phyloP scores from a whole-genome alignment of 768 basidiomycete genomes.

The Russula foetens region DNA sequence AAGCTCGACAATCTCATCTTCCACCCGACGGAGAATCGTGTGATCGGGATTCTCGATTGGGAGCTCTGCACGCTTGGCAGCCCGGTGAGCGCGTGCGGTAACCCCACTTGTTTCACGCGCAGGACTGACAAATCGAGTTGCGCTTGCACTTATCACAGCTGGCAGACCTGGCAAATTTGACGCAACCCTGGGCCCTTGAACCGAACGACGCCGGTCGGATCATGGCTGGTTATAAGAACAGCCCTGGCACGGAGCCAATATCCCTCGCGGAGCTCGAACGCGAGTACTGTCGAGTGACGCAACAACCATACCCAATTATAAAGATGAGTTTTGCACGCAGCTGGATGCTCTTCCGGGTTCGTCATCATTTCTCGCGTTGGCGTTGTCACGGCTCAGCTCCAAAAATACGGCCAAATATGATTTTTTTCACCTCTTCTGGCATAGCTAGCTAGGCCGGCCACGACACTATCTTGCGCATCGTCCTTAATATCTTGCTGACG shows the following conservation, averaged over 20 bases:
- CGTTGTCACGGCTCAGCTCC: too few species aligned
- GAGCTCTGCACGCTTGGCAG: slow-evolving; percentile 93
- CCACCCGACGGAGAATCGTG: slow-evolving; percentile 83
- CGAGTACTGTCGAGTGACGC: slow-evolving; percentile 66
- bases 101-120: neutral
- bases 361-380: slow-evolving; percentile 17
- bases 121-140: neutral
- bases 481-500: neutral
- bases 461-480: too few species aligned
- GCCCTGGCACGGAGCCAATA: slow-evolving; percentile 48
- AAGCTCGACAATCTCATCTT: slow-evolving; percentile 98
- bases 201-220: slow-evolving; percentile 30
- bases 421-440: too few species aligned
- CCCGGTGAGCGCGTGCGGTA: slow-evolving; percentile 44
- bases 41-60: slow-evolving; percentile 97
- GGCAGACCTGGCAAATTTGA: slow-evolving; percentile 86
- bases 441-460: too few species aligned
- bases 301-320: slow-evolving; percentile 62
- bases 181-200: slow-evolving; percentile 72
- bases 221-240: slow-evolving; percentile 46
- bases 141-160: slow-evolving; percentile 36
- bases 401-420: too few species aligned
- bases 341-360: slow-evolving; percentile 79
- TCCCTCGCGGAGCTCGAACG: slow-evolving; percentile 65
- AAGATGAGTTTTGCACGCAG: slow-evolving; percentile 78